phyloP scores from a whole-genome alignment of 148 eudicot genomes.

The Mesembryanthemum crystallinum region DNA sequence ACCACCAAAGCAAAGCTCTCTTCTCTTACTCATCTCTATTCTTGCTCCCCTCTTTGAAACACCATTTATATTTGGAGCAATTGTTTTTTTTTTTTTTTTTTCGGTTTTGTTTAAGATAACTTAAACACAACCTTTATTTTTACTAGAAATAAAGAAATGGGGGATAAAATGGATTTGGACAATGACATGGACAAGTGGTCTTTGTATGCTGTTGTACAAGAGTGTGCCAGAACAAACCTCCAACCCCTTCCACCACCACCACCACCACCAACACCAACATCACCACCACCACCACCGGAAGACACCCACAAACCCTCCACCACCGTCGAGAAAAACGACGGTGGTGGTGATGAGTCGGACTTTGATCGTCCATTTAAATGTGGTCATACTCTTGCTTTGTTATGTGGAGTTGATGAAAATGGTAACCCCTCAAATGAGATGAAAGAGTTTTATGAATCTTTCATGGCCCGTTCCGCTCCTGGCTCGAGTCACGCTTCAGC shows the following conservation, averaged over 20 bases:
- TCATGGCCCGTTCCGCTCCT: too few species aligned
- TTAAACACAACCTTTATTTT: too few species aligned
- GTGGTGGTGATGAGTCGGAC: not conserved
- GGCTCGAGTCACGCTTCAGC: too few species aligned
- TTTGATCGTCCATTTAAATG: not conserved
- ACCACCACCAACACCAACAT: not conserved
- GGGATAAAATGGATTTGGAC: not conserved
- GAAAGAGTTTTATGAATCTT: not conserved
- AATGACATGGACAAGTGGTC: constrained; percentile 27
- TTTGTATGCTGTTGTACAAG: constrained; percentile 23
- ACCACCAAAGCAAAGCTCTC: not conserved
- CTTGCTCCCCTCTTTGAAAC: constrained; percentile 8
- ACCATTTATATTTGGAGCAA: not conserved
- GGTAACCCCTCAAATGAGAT: constrained; percentile 8
- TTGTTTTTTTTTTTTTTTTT: too few species aligned
- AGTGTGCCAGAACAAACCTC: constrained; percentile 13
- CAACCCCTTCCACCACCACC: not conserved
- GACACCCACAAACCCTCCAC: too few species aligned
- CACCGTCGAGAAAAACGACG: not conserved
- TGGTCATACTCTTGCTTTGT: not conserved
- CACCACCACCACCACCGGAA: not conserved
- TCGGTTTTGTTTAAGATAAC: too few species aligned
- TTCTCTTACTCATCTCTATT: not conserved
- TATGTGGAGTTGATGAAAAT: not conserved
- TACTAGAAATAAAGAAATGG: not conserved